These are phyloP conservation scores for Debaryomyces subglobosus DNA, from an alignment of 1,139 yeast species.

Conservation along the genomic window DNA sequence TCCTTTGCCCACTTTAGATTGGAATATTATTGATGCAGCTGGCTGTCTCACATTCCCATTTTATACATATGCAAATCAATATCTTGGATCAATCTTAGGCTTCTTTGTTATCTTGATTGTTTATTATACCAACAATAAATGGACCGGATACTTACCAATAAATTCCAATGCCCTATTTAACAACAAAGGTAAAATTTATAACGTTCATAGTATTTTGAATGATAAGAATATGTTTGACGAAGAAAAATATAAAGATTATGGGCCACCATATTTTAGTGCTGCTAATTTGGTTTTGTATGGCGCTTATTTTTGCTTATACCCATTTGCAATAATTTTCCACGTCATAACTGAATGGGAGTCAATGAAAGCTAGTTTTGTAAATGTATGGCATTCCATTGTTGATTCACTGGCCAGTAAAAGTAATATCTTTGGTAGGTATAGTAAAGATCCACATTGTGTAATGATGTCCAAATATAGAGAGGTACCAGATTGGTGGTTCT, in stretches of 20 bases:
- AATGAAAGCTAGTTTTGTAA: conserved; percentile 42
- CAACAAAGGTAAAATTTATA: conserved; percentile 36
- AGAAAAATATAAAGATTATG: conserved; percentile 33
- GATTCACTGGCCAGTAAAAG: conserved; percentile 30
- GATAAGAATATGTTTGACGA: conserved; percentile 35
- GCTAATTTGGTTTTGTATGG: conserved; percentile 47
- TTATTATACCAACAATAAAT: conserved; percentile 41
- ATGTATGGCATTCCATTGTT: conserved; percentile 35
- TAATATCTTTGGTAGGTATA: conserved; percentile 23
- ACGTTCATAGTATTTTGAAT: conserved; percentile 37
- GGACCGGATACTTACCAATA: conserved; percentile 46
- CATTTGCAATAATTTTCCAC: conserved; percentile 46
- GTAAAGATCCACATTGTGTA: conserved; percentile 41
- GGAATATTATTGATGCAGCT: conserved; percentile 45
- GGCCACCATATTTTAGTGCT: conserved; percentile 49
- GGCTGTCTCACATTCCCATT: conserved; percentile 48
- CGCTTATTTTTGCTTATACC: conserved; percentile 45
- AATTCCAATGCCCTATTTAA: conserved; percentile 42
- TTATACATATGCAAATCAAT: conserved; percentile 41
- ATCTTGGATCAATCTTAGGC: conserved; percentile 38
- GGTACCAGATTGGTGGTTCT: conserved; percentile 48
- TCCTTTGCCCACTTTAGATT: conserved; percentile 49
- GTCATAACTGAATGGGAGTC: conserved; percentile 48
- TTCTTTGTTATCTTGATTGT: conserved; percentile 33
- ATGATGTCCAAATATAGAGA: conserved; percentile 44